A percentile compares a stretch with the other conserved stretches of the same genome.
These are phyloP conservation scores for Penicillium italicum DNA, from an alignment of 2,329 filamentous ascomycete genomes.

Conservation along the genomic window DNA sequence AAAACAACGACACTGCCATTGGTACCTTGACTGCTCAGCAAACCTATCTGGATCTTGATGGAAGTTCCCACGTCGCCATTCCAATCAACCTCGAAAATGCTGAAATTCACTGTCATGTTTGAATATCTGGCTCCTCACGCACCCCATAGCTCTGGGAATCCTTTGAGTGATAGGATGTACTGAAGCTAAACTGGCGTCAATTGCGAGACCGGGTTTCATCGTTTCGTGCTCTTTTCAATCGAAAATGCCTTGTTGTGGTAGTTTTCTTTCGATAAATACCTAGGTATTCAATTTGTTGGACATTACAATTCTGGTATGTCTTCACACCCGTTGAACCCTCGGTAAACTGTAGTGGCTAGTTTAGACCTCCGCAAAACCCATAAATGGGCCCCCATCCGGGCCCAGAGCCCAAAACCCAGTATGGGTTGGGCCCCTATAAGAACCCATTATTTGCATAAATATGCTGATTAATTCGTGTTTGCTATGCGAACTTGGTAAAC, in stretches of 20 bases:
- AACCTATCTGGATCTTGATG: constrained; percentile 13
- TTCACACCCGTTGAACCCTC: not conserved
- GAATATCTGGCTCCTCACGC: not conserved
- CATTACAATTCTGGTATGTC: not conserved
- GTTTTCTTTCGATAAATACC: not conserved
- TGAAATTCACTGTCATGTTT: constrained; percentile 6
- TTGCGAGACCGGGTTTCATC: not conserved
- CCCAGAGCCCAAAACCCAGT: too few relatives aligned
- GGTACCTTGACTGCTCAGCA: constrained; percentile 7
- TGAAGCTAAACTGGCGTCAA: not conserved
- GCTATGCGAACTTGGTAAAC: too few relatives aligned
- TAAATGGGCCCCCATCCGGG: too few relatives aligned
- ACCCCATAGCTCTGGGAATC: too few relatives aligned
- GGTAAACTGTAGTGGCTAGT: too few relatives aligned
- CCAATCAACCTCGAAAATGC: constrained; percentile 9
- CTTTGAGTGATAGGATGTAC: too few relatives aligned
- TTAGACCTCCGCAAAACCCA: too few relatives aligned
- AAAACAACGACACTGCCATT: constrained; percentile 4
- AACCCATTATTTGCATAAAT: too few relatives aligned
- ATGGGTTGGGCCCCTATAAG: too few relatives aligned
- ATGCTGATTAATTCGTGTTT: too few relatives aligned
- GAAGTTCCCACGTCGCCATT: constrained; percentile 1
- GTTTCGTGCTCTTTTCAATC: not conserved
- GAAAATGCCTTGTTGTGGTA: too few relatives aligned
- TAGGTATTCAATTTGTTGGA: not conserved